phyloP scores from a whole-genome alignment of 2,329 filamentous ascomycete species.

The Trichoderma sp. region DNA sequence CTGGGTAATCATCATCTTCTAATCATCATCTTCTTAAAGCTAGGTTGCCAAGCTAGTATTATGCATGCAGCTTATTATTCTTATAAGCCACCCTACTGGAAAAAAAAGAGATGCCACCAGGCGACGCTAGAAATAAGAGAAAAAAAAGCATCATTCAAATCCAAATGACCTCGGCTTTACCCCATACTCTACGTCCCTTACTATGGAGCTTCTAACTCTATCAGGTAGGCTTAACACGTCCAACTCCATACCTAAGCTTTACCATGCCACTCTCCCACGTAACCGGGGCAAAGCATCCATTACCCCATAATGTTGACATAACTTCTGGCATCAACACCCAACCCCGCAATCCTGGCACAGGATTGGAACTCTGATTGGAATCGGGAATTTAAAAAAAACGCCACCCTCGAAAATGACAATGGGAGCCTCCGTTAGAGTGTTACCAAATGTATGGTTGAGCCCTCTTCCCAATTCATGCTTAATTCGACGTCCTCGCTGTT shows the following conservation, averaged over 20 bases:
- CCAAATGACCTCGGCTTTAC: background rate
- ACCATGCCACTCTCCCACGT: background rate
- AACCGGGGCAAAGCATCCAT: background rate
- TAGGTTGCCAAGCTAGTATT: no score
- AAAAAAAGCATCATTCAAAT: background rate
- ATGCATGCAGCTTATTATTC: no score
- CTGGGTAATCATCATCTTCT: no score
- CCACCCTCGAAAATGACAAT: background rate
- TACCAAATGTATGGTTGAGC: slow-evolving; percentile 10
- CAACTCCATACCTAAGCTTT: background rate
- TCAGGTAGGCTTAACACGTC: background rate
- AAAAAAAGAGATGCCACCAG: no score
- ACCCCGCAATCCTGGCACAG: background rate
- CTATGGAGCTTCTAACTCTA: background rate
- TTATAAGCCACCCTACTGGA: no score
- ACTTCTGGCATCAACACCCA: background rate
- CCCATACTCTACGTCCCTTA: background rate
- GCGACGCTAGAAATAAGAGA: no score
- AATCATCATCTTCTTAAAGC: no score
- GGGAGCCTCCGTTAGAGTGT: slow-evolving; percentile 4
- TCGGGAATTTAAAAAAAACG: background rate
- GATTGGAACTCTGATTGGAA: background rate
- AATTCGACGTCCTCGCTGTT: background rate
- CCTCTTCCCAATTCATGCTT: background rate
- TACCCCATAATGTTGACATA: slow-evolving; percentile 5